phyloP scores from a whole-genome alignment of 768 basidiomycete species.

The Psilocybe cubensis region DNA sequence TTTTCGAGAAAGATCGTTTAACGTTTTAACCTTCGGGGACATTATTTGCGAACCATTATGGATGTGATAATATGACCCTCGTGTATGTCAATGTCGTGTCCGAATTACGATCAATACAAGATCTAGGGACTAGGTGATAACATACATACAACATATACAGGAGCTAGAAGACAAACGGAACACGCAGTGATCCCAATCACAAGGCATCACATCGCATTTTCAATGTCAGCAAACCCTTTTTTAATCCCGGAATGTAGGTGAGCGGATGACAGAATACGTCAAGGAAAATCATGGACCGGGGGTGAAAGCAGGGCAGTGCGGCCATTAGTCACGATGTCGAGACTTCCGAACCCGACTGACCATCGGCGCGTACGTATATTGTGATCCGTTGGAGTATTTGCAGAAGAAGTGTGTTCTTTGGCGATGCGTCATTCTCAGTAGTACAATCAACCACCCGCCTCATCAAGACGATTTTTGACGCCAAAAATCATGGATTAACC shows the following conservation, averaged over 20 bases:
- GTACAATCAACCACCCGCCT: conserved; percentile 10
- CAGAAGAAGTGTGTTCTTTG: not conserved
- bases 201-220: conserved; percentile 9
- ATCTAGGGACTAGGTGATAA: conserved; percentile 6
- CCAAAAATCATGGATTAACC: conserved; percentile 71
- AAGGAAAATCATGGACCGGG: conserved; percentile 13
- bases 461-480: conserved; percentile 19
- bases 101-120: conserved; percentile 5
- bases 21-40: not conserved
- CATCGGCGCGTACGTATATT: conserved; percentile 6
- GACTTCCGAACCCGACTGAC: conserved; percentile 1
- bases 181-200: conserved; percentile 12
- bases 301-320: conserved; percentile 8
- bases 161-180: conserved; percentile 13
- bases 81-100: too few species aligned
- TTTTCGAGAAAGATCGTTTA: not conserved
- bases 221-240: conserved; percentile 7
- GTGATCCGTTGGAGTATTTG: conserved; percentile 22
- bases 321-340: conserved; percentile 8
- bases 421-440: conserved; percentile 12
- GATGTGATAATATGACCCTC: too few species aligned
- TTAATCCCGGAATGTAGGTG: not conserved
- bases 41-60: too few species aligned
- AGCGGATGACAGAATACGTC: conserved; percentile 25
- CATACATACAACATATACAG: conserved; percentile 16